phyloP scores from a whole-genome alignment of 495 filamentous ascomycete genomes.

The Neurospora intermedia region DNA sequence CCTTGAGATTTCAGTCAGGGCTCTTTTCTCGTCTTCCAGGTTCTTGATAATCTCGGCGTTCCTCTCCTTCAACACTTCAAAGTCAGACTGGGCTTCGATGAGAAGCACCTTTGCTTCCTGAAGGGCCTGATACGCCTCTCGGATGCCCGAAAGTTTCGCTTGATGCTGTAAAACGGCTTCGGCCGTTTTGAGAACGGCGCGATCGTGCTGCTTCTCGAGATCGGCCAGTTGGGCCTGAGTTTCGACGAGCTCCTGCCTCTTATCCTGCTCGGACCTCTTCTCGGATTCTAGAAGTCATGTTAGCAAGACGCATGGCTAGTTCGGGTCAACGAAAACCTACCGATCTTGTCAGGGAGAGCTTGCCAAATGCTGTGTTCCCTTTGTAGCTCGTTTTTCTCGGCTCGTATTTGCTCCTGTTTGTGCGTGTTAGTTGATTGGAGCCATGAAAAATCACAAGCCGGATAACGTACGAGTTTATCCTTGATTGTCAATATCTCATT shows the following conservation, averaged over 20 bases:
- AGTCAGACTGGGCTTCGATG: conserved; percentile 73
- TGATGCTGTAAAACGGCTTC: conserved; percentile 48
- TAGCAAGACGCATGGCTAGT: conserved; percentile 6
- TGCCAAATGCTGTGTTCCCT: conserved; percentile 48
- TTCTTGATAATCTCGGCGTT: conserved; percentile 47
- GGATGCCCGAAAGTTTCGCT: conserved; percentile 49
- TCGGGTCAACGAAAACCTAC: conserved; percentile 33
- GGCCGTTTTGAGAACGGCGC: conserved; percentile 50
- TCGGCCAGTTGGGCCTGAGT: conserved; percentile 33
- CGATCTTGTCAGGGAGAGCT: conserved; percentile 58
- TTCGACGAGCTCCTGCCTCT: conserved; percentile 26
- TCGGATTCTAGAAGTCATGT: conserved; percentile 35
- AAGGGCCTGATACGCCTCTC: conserved; percentile 48
- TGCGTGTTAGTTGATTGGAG: conserved; percentile 12
- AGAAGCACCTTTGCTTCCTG: conserved; percentile 55
- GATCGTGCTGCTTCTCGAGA: conserved; percentile 35
- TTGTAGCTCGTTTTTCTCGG: conserved; percentile 44
- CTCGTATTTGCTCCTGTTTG: conserved; percentile 21
- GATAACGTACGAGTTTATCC: conserved; percentile 22
- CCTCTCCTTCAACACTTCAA: conserved; percentile 49
- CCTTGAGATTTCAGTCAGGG: conserved; percentile 6
- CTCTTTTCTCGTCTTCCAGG: conserved; percentile 33
- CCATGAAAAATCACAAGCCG: neutral
- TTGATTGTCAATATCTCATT: conserved; percentile 5
- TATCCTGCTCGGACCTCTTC: conserved; percentile 35